These are phyloP conservation scores for Xylariaceae sp. DNA, from an alignment of 2,329 filamentous ascomycete genomes.

Conservation along the genomic window DNA sequence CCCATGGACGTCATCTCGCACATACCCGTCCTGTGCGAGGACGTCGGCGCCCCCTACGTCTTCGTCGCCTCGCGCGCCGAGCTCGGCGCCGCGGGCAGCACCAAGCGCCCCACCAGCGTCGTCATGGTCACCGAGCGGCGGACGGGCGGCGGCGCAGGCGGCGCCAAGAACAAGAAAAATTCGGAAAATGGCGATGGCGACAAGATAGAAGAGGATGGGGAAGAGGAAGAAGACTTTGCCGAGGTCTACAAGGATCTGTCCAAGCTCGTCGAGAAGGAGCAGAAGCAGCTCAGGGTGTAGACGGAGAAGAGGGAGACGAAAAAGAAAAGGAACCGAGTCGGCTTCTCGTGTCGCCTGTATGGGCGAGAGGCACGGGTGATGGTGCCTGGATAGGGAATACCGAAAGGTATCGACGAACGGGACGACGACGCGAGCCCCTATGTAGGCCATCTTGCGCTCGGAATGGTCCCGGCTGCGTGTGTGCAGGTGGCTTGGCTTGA, in stretches of 20 bases:
- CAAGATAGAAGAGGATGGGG: conserved; percentile 40
- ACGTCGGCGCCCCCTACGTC: conserved; percentile 94
- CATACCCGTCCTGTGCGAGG: conserved; percentile 94
- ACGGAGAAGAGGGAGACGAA: neutral
- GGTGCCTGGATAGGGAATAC: no score
- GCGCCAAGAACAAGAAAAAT: conserved; percentile 26
- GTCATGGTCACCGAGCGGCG: conserved; percentile 72
- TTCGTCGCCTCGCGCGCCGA: conserved; percentile 90
- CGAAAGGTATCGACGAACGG: no score
- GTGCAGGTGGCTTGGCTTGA: no score
- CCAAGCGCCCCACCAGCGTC: conserved; percentile 93
- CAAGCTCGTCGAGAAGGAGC: conserved; percentile 60
- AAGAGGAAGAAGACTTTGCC: conserved; percentile 51
- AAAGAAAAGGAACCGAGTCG: neutral
- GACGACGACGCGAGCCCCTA: no score
- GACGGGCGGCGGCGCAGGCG: conserved; percentile 18
- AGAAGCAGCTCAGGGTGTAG: conserved; percentile 43
- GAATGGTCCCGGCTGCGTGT: no score
- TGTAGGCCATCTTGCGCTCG: no score
- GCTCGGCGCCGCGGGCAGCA: conserved; percentile 85
- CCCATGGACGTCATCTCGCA: conserved; percentile 98
- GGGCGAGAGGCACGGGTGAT: no score
- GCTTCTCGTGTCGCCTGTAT: no score
- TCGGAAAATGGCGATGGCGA: conserved; percentile 29
- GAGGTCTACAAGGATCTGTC: conserved; percentile 58